Evolutionary conservation across 768 basidiomycete genomes (phyloP).

Genomic region (Megacollybia marginata): DNA sequence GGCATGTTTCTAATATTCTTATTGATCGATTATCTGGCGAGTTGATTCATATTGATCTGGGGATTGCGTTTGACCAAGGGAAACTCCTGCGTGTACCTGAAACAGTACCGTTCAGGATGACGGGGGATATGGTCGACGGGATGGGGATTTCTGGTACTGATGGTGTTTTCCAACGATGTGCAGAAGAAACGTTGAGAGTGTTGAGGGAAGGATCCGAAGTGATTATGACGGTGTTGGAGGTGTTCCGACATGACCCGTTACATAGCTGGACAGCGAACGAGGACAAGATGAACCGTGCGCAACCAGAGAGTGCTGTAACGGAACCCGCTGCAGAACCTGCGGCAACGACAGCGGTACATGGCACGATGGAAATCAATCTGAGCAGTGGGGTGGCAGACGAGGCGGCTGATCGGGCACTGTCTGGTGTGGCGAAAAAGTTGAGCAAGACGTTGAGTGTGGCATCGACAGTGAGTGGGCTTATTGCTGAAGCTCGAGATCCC

Average conservation of each 20-base stretch:
- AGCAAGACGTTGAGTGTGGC: slow-evolving; percentile 83
- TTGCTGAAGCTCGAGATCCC: slow-evolving; percentile 78
- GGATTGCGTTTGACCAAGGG: slow-evolving; percentile 97
- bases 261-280: slow-evolving; percentile 84
- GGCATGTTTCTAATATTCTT: slow-evolving; percentile 89
- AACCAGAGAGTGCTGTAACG: slow-evolving; percentile 28
- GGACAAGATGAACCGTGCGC: slow-evolving; percentile 65
- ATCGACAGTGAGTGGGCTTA: slow-evolving; percentile 88
- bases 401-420: slow-evolving; percentile 84
- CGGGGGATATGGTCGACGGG: slow-evolving; percentile 89
- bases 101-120: slow-evolving; percentile 91
- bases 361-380: slow-evolving; percentile 50
- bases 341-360: slow-evolving; percentile 26
- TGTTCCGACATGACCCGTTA: slow-evolving; percentile 94
- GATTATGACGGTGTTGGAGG: slow-evolving; percentile 91
- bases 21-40: slow-evolving; percentile 80
- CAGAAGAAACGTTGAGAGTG: slow-evolving; percentile 91
- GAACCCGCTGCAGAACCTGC: slow-evolving; percentile 13
- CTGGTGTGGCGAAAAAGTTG: slow-evolving; percentile 73
- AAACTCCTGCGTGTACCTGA: slow-evolving; percentile 75
- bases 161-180: slow-evolving; percentile 92
- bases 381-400: slow-evolving; percentile 67
- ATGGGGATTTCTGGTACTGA: slow-evolving; percentile 86
- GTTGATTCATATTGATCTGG: slow-evolving; percentile 91
- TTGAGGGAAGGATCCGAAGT: slow-evolving; percentile 78